Percentiles rank a stretch among this genome's conserved stretches.
phyloP scores from a whole-genome alignment of 2,329 filamentous ascomycete genomes.

The Zalaria sp. region DNA sequence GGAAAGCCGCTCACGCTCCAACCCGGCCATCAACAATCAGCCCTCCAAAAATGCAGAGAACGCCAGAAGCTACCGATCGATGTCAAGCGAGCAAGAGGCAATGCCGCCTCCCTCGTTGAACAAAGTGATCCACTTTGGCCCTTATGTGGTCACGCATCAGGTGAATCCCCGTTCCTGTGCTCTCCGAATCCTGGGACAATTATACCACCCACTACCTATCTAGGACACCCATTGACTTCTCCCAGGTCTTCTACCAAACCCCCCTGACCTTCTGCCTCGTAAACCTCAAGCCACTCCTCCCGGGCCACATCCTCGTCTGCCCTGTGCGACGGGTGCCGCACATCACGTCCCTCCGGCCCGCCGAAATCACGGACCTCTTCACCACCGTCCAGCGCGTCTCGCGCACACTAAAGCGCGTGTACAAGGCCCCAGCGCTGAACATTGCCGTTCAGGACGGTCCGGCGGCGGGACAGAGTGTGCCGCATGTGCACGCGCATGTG shows the following conservation, averaged over 20 bases:
- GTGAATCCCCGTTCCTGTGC: constrained; percentile 26
- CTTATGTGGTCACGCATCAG: constrained; percentile 63
- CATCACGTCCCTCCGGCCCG: constrained; percentile 56
- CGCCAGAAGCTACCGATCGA: too few species aligned
- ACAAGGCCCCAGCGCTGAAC: constrained; percentile 64
- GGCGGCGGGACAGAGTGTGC: constrained; percentile 84
- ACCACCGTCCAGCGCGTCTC: constrained; percentile 64
- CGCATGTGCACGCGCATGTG: constrained; percentile 86
- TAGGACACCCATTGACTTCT: background rate
- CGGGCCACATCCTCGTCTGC: constrained; percentile 85
- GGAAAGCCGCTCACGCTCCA: too few species aligned
- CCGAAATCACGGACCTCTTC: constrained; percentile 77
- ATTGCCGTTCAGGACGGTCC: constrained; percentile 88
- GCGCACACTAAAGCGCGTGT: constrained; percentile 52
- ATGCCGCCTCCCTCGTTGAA: constrained; percentile 7
- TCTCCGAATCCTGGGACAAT: constrained; percentile 2
- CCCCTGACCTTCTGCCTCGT: constrained; percentile 73
- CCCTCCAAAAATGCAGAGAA: too few species aligned
- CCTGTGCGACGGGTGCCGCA: constrained; percentile 52
- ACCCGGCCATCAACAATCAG: too few species aligned
- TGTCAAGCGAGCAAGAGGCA: background rate
- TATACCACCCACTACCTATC: background rate
- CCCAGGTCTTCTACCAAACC: constrained; percentile 75
- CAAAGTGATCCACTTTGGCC: constrained; percentile 52
- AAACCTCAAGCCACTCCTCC: constrained; percentile 87